Conservation (phyloP, 176 grass and related monocot genomes). For the Phoenix dactylifera region DNA sequence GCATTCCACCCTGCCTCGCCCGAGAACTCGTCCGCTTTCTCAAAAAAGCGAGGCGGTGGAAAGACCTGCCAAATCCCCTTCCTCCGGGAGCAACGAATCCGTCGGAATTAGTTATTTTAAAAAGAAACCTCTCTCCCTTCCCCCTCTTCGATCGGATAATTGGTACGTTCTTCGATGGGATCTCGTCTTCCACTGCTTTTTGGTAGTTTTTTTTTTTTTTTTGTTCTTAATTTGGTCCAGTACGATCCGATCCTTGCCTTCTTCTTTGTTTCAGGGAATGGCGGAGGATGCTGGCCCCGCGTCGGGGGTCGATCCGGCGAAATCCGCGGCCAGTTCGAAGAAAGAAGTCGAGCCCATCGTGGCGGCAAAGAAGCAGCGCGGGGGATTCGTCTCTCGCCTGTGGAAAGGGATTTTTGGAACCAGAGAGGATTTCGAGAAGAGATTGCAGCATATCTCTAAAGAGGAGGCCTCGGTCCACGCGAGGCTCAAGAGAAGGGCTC, state of each 20-base stretch:
- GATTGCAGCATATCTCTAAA: constrained; percentile 65
- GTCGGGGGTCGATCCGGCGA: constrained; percentile 23
- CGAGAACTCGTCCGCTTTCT: no score
- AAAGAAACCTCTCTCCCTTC: neutral
- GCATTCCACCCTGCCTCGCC: no score
- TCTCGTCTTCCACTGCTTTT: no score
- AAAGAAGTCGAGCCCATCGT: neutral
- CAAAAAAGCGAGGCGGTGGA: no score
- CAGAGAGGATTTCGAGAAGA: constrained; percentile 74
- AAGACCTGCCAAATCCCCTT: no score
- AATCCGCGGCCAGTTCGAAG: constrained; percentile 3
- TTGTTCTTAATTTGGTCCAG: neutral
- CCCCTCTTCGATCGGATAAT: neutral
- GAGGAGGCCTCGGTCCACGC: constrained; percentile 63
- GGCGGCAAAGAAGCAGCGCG: neutral
- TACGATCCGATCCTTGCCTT: neutral
- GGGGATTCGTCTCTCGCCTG: constrained; percentile 44
- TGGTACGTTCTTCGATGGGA: no score
- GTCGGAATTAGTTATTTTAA: no score
- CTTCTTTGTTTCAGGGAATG: constrained; percentile 16
- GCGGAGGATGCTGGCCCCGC: constrained; percentile 30
- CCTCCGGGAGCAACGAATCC: no score
- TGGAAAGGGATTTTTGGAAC: constrained; percentile 72
- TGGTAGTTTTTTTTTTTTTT: no score
- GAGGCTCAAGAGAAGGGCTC: constrained; percentile 58